A percentile compares a stretch with the other conserved stretches of the same genome.
These are phyloP conservation scores for Eucalyptus sp. DNA, from an alignment of 345 rosid genomes.

Conservation along the genomic window DNA sequence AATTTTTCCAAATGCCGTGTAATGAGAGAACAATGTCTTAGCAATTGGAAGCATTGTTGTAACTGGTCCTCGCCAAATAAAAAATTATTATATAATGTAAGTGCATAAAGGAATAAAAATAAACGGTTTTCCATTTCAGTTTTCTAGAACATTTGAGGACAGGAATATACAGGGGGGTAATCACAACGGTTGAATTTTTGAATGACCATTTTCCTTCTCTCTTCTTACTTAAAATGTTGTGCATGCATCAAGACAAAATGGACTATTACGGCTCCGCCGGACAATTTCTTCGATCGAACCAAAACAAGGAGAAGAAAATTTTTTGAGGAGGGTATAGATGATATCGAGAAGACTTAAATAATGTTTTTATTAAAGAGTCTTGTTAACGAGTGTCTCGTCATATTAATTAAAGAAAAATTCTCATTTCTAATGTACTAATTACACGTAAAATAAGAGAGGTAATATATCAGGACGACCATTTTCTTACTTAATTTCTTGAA, in stretches of 20 bases:
- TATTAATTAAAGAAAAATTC: neutral
- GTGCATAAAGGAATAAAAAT: neutral
- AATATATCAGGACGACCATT: fast-evolving
- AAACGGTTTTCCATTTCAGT: neutral
- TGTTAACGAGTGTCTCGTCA: neutral
- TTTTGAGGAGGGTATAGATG: neutral
- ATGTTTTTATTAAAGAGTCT: neutral
- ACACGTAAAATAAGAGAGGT: neutral
- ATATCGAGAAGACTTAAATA: neutral
- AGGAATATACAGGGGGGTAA: neutral
- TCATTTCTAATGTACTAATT: neutral
- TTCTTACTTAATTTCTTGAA: neutral
- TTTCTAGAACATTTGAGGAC: neutral
- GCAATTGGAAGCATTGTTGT: neutral
- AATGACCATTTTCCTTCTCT: neutral
- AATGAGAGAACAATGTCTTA: neutral
- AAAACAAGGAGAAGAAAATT: fast-evolving
- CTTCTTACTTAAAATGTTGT: neutral
- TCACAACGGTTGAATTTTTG: neutral
- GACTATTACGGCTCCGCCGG: fast-evolving
- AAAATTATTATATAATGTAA: neutral
- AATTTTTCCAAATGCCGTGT: neutral
- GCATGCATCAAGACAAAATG: neutral
- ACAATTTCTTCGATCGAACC: neutral
- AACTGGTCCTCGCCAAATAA: neutral